These are phyloP conservation scores for Waitea zeae DNA, from an alignment of 1,284 basidiomycete genomes.

Conservation along the genomic window DNA sequence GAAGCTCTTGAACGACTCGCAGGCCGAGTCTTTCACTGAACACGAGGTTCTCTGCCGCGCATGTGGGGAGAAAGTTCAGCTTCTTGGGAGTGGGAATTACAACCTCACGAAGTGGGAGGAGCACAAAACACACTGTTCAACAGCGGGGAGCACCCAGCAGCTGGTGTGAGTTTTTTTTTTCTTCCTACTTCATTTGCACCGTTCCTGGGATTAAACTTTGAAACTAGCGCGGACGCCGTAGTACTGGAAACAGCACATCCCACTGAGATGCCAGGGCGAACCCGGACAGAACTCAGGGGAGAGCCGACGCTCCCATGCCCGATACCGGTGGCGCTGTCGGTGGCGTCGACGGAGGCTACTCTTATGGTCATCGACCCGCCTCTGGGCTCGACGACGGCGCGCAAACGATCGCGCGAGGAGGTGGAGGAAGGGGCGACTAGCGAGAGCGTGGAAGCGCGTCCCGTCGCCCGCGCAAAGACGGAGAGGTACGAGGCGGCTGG, in stretches of 20 bases:
- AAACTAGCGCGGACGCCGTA: conserved; percentile 23
- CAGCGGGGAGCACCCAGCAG: neutral
- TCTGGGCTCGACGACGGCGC: neutral
- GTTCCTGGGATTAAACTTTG: conserved; percentile 12
- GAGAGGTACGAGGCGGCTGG: conserved; percentile 23
- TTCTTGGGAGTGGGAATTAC: conserved; percentile 32
- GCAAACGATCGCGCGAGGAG: too few species aligned
- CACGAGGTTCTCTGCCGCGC: conserved; percentile 28
- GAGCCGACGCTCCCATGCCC: too few species aligned
- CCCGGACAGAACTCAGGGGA: too few species aligned
- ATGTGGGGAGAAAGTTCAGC: conserved; percentile 24
- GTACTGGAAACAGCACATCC: conserved; percentile 14
- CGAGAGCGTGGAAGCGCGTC: conserved; percentile 16
- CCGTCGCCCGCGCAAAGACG: conserved; percentile 32
- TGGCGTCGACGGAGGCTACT: conserved; percentile 24
- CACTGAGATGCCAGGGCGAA: too few species aligned
- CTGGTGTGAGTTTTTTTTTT: neutral
- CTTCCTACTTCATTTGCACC: neutral
- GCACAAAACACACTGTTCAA: too few species aligned
- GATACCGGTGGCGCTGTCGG: too few species aligned
- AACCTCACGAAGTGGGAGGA: conserved; percentile 37
- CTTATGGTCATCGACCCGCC: conserved; percentile 15
- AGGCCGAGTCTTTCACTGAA: conserved; percentile 27
- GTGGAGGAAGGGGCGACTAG: too few species aligned
- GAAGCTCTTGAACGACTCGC: conserved; percentile 38